phyloP scores from a whole-genome alignment of 1,284 basidiomycete genomes.

The Somion occarium region DNA sequence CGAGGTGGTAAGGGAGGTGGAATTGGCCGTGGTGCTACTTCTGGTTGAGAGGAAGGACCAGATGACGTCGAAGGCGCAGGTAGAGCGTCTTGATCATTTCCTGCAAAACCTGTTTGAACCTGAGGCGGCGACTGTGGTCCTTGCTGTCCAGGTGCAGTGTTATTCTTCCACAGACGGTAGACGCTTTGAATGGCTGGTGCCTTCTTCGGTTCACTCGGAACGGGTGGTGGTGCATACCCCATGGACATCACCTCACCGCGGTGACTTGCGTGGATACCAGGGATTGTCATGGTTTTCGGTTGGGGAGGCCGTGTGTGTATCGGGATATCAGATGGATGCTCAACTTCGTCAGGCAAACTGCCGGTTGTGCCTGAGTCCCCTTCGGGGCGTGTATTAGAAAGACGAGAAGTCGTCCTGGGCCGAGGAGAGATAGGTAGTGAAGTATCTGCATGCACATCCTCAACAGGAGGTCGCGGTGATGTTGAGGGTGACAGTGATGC shows the following conservation, averaged over 20 bases:
- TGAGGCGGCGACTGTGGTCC: constrained; percentile 20
- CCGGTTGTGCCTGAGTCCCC: constrained; percentile 8
- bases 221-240: constrained; percentile 58
- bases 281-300: constrained; percentile 73
- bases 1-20: constrained; percentile 62
- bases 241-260: constrained; percentile 77
- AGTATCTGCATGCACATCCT: constrained; percentile 6
- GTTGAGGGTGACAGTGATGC: constrained; percentile 19
- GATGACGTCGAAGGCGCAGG: constrained; percentile 14
- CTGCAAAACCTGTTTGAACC: constrained; percentile 21
- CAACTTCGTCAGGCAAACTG: constrained; percentile 20
- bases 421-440: constrained; percentile 15
- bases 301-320: constrained; percentile 68
- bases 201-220: constrained; percentile 41
- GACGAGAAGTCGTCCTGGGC: constrained; percentile 24
- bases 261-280: constrained; percentile 74
- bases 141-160: constrained; percentile 29
- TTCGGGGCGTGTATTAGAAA: constrained; percentile 18
- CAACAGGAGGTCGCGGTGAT: constrained; percentile 19
- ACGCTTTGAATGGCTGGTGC: constrained; percentile 56
- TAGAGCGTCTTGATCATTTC: constrained; percentile 27
- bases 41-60: background rate
- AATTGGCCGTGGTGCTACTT: constrained; percentile 23
- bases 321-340: constrained; percentile 33
- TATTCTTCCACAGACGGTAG: constrained; percentile 65